A percentile compares a stretch with the other conserved stretches of the same genome.
Conservation (phyloP, 1,284 basidiomycete species). For the Trichosporon ovoides region DNA sequence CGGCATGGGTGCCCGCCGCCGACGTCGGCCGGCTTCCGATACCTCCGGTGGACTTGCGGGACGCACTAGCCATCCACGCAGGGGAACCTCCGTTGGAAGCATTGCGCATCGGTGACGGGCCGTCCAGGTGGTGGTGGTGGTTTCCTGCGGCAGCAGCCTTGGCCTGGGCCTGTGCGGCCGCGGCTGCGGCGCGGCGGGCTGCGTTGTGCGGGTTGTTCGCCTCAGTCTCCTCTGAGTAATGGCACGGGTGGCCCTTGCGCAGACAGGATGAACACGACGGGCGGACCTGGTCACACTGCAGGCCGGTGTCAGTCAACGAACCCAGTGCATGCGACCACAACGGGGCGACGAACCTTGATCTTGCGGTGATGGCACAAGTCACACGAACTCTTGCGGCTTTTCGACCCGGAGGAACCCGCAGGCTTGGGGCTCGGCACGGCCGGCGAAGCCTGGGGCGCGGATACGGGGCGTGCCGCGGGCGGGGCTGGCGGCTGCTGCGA, state of each 20-base stretch:
- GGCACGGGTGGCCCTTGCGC: conserved; percentile 35
- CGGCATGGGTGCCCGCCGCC: conserved; percentile 12
- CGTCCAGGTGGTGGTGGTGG: conserved; percentile 8
- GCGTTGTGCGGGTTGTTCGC: conserved; percentile 22
- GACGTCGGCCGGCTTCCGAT: conserved; percentile 12
- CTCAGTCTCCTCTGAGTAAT: conserved; percentile 38
- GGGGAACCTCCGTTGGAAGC: conserved; percentile 17
- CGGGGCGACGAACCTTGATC: conserved; percentile 29
- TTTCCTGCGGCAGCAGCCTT: conserved; percentile 3
- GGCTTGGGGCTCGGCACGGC: conserved; percentile 21
- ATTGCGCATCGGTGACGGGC: neutral
- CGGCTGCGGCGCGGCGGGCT: conserved; percentile 8
- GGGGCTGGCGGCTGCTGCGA: conserved; percentile 3
- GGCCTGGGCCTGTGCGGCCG: conserved; percentile 4
- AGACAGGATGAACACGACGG: conserved; percentile 37
- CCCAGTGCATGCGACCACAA: neutral
- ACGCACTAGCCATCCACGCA: conserved; percentile 20
- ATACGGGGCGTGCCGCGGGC: neutral
- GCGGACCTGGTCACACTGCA: conserved; percentile 39
- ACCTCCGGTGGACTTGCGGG: conserved; percentile 11
- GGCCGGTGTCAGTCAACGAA: conserved; percentile 1
- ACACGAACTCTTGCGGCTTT: conserved; percentile 37
- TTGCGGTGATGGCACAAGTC: conserved; percentile 41
- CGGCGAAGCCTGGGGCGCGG: neutral
- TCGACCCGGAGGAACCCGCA: conserved; percentile 13